A percentile compares a stretch with the other conserved stretches of the same genome.
These are phyloP conservation scores for Fusarium algeriense DNA, from an alignment of 2,329 filamentous ascomycete species.

Conservation along the genomic window DNA sequence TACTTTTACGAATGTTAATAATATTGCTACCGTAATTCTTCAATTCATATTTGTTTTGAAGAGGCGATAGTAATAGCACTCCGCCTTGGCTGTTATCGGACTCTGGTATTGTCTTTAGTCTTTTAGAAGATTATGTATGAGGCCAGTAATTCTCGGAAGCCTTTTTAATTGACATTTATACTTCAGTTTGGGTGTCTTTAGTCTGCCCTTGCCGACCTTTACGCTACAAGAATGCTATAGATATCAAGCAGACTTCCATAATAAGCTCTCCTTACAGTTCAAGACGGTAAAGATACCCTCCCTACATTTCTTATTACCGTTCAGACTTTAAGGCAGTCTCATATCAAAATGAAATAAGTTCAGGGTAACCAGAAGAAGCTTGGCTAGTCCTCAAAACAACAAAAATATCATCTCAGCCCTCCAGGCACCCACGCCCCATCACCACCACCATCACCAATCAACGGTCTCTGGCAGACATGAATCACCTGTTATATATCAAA, in stretches of 20 bases:
- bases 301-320: neutral
- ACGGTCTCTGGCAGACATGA: neutral
- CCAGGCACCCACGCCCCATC: conserved; percentile 10
- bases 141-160: neutral
- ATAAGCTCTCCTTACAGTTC: neutral
- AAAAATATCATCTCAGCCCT: conserved; percentile 7
- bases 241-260: too few species aligned
- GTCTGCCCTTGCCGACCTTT: neutral
- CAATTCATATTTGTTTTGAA: neutral
- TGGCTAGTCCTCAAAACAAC: neutral
- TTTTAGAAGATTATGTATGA: neutral
- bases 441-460: conserved; percentile 5
- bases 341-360: neutral
- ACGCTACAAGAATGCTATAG: neutral
- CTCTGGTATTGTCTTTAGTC: neutral
- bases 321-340: too few species aligned
- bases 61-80: too few species aligned
- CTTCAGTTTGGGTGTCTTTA: neutral
- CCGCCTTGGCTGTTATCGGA: neutral
- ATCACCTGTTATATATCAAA: conserved; percentile 18
- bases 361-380: neutral
- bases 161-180: neutral
- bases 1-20: neutral
- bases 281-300: neutral
- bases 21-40: too few species aligned